These are phyloP conservation scores for Rhodotorula mucilaginosa DNA, from an alignment of 1,284 basidiomycete species.

Conservation along the genomic window DNA sequence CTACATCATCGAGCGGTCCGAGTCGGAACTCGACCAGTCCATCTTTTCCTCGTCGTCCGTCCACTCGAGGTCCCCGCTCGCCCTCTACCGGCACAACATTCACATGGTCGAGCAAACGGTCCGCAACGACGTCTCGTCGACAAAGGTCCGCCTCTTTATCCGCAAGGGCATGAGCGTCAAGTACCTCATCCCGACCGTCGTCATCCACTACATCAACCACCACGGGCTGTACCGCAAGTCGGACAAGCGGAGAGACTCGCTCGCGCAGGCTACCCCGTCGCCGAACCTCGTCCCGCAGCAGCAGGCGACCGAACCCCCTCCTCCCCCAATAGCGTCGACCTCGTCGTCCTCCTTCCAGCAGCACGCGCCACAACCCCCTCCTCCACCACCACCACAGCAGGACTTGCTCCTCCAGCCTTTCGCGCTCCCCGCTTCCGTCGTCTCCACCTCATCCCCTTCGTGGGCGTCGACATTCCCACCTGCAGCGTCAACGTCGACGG, in stretches of 20 bases:
- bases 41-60: constrained; percentile 43
- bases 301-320: neutral
- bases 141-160: constrained; percentile 86
- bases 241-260: constrained; percentile 5
- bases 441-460: too few species aligned
- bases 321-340: neutral
- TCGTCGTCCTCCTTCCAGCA: neutral
- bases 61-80: constrained; percentile 39
- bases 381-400: neutral
- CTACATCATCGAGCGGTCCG: constrained; percentile 91
- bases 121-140: constrained; percentile 96
- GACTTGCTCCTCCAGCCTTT: too few species aligned
- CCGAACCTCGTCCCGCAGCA: neutral
- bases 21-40: constrained; percentile 68
- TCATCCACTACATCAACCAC: constrained; percentile 92
- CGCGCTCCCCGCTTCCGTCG: too few species aligned
- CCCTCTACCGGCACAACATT: constrained; percentile 68
- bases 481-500: too few species aligned
- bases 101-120: constrained; percentile 93
- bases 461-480: too few species aligned
- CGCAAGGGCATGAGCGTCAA: constrained; percentile 87
- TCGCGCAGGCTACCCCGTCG: neutral
- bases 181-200: constrained; percentile 75
- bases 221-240: constrained; percentile 54
- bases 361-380: neutral